Conservation (phyloP, 2,329 filamentous ascomycete species). For the Pseudogymnoascus sp. region DNA sequence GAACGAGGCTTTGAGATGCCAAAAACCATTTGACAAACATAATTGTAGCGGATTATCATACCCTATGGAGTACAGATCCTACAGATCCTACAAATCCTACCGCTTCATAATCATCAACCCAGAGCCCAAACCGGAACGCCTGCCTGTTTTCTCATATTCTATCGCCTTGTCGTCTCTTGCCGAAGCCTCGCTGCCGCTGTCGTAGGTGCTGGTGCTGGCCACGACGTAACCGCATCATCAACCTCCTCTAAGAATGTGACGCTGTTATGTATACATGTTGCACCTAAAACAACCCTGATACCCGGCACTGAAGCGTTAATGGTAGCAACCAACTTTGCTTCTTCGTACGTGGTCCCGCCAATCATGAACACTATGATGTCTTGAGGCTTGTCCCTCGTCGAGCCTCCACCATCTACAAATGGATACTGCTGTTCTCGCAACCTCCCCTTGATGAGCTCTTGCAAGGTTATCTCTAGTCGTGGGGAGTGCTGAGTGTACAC, state of each 20-base stretch:
- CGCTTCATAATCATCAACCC: conserved; percentile 8
- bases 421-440: conserved; percentile 84
- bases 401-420: conserved; percentile 81
- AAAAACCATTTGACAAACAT: not conserved
- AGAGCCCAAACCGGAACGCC: conserved; percentile 8
- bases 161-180: conserved; percentile 30
- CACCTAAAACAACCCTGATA: conserved; percentile 80
- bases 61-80: conserved; percentile 7
- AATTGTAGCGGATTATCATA: conserved; percentile 8
- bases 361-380: conserved; percentile 94
- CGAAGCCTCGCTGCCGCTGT: conserved; percentile 31
- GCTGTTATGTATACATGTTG: conserved; percentile 84
- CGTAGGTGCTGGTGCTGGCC: conserved; percentile 60
- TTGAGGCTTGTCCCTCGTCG: conserved; percentile 90
- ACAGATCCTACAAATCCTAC: conserved; percentile 6
- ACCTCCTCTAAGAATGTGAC: conserved; percentile 85
- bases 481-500: conserved; percentile 98
- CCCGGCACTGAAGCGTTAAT: conserved; percentile 89
- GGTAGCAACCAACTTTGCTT: conserved; percentile 92
- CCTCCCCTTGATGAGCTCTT: conserved; percentile 88
- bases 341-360: conserved; percentile 90
- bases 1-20: not conserved
- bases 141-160: conserved; percentile 4
- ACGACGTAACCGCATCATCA: conserved; percentile 77
- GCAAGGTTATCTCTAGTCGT: conserved; percentile 76